phyloP scores from a whole-genome alignment of 495 filamentous ascomycete genomes.

The Hypoxylon rickii region DNA sequence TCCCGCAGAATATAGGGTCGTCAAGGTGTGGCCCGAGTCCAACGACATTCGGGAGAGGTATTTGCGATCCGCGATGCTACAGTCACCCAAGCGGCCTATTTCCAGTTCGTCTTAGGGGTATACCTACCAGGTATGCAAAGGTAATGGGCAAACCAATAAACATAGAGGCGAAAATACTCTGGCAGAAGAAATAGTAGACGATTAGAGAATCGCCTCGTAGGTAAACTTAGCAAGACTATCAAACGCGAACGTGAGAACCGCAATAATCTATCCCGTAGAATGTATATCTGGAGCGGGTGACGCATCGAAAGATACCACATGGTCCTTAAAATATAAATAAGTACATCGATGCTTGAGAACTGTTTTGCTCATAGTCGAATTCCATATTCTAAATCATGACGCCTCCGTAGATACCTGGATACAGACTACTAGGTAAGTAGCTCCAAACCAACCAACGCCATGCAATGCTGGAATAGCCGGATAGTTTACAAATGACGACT shows the following conservation, averaged over 20 bases:
- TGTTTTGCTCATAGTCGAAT: too few species aligned
- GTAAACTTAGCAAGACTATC: too few species aligned
- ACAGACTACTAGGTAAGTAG: neutral
- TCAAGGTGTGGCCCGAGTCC: slow-evolving; percentile 30
- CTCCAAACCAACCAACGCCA: slow-evolving; percentile 34
- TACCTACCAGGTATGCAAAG: too few species aligned
- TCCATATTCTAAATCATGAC: too few species aligned
- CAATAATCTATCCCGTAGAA: too few species aligned
- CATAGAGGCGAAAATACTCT: too few species aligned
- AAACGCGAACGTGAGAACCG: too few species aligned
- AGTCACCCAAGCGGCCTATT: slow-evolving; percentile 23
- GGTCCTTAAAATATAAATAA: neutral
- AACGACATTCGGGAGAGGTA: slow-evolving; percentile 26
- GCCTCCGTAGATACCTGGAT: slow-evolving; percentile 6
- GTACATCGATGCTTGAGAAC: neutral
- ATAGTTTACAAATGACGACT: slow-evolving; percentile 2
- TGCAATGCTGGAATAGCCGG: slow-evolving; percentile 33
- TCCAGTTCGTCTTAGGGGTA: neutral
- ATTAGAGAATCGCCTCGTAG: too few species aligned
- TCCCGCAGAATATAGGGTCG: slow-evolving; percentile 5
- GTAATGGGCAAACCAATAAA: too few species aligned
- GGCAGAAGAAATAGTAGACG: too few species aligned
- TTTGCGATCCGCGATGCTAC: slow-evolving; percentile 22
- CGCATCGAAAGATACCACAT: too few species aligned
- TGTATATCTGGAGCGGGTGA: too few species aligned